Evolutionary conservation across 73 alveolate genomes (phyloP), one percentile per base, ranked within the genome.

Genomic region (Tetrahymena borealis): DNA sequence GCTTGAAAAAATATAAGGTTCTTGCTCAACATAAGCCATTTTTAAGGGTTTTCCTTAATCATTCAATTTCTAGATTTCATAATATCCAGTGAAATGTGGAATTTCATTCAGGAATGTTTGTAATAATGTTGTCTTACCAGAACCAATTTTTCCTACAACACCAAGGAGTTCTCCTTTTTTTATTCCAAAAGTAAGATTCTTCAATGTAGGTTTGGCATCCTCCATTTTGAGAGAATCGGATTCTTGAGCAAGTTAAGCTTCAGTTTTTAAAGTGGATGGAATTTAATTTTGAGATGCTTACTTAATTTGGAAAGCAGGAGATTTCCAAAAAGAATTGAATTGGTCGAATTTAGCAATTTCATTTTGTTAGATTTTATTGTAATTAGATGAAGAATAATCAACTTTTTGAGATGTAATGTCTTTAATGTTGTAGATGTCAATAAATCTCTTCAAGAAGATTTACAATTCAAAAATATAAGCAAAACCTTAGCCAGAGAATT

Each of bases 61-160:
- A 20, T 78, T 78, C 7, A 36, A 33, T 24, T 98, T 40, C 28
- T 91, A 40, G 0, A 90, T 32, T n/a, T 33, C 79, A n/a, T 77
- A 78, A 20, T 41, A 24, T 9, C 94, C 97, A 32, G 8, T 90
- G 38, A 42, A 1, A 11, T 91, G 28, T 13, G 93, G 90, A 42
- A 94, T 94, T 94, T 96, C 97, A 38, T 96, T 96, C 39, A 97
- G 60, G 90, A 97, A 31, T 40, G 97, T 85, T 79, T 90, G 90
- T 38, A 98, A 94, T 32, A 98, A 96, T 13, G 99, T 94, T 4
- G 99, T 93, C 93, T 98, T 98, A 3, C 99, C 99, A 77, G 97
- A 94, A 28, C 99, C 99, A 33, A 97, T 99, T 91, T 93, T 94
- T 1, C 99, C 99, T 16, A 98, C 95, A 24, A 98, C 93, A 4